Evolutionary conservation across 2,329 filamentous ascomycete genomes (phyloP), one percentile per base, ranked within the genome.

Genomic region (Neofusicoccum sp.): DNA sequence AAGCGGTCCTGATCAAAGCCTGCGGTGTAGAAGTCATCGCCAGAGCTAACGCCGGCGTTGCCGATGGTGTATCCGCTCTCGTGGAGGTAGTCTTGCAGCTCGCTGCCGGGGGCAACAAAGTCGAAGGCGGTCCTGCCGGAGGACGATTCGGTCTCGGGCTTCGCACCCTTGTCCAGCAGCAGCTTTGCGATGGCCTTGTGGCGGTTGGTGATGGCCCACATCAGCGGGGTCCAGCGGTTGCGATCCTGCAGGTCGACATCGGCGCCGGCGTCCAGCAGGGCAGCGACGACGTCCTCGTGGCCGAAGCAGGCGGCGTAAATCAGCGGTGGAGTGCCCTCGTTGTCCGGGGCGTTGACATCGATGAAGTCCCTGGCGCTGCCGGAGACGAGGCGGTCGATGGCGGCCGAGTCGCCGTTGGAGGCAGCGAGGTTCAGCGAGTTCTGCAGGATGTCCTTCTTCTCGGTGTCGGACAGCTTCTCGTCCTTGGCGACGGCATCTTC

Each of bases 151-250:
- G 96, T 90, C 71, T 98, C 94, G 3, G 93, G 90, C n/a, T 93
- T 97, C 22, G 95, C 95, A 14, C 93, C 93, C 71, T 95, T 91
- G 74, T 99, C 94, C 37, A 99, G 85, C 14, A 99, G 81, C 9
- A 93, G 83, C 77, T 98, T 98, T 39, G 94, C 93, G 68, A 99
- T 99, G 52, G 88, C 89, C 78, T 98, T 98, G 78, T 99, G 95
- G 63, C 93, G 84, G 77, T 99, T 99, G 62, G 95, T 99, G 92
- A 98, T 98, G 56, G 95, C 94, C 95, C 95, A 99, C 93, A 99
- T 99, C 65, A 99, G 83, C 12, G 95, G 91, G 71, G 92, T 98
- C 95, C 95, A 99, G 73, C 96, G 90, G 74, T 98, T 98, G 66
- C 89, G 91, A 74, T 99, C 95, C 77, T 98, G 94, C 71, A 89